Evolutionary conservation across 257 asterid species (phyloP).

Genomic region (Primulina eburnea): DNA sequence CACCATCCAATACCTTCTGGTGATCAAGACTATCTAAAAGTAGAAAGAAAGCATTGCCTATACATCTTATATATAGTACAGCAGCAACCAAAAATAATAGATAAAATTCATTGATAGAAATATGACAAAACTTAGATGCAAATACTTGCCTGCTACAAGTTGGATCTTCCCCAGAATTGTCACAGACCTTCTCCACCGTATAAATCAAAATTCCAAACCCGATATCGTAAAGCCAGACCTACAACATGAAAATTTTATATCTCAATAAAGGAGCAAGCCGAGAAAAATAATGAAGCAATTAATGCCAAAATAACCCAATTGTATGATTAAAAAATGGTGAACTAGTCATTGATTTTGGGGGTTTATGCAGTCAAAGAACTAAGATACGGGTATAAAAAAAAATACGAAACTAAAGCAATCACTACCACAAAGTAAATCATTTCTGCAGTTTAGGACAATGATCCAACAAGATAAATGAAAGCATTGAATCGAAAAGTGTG

Average conservation of each 20-base stretch:
- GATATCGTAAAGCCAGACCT: conserved; percentile 78
- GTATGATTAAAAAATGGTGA: neutral
- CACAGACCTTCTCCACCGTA: conserved; percentile 74
- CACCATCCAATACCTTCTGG: no score
- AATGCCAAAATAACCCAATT: neutral
- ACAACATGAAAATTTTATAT: conserved; percentile 28
- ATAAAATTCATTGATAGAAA: conserved; percentile 4
- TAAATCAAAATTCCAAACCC: conserved; percentile 58
- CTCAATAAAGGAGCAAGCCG: conserved; percentile 16
- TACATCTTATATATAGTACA: neutral
- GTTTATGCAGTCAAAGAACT: conserved; percentile 6
- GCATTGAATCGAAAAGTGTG: neutral
- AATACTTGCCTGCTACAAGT: conserved; percentile 82
- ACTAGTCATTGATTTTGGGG: neutral
- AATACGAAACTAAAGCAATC: neutral
- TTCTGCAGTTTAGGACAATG: neutral
- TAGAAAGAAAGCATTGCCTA: conserved; percentile 1
- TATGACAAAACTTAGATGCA: neutral
- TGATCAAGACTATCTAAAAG: neutral
- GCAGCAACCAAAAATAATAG: neutral
- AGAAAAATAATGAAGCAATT: conserved; percentile 9
- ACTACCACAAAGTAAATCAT: neutral
- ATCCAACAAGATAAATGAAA: neutral
- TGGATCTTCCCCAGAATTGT: conserved; percentile 96
- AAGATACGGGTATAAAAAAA: neutral